Percentiles rank a stretch among this genome's conserved stretches.
These are phyloP conservation scores for Acorus gramineus DNA, from an alignment of 106 monocot species.

Conservation along the genomic window DNA sequence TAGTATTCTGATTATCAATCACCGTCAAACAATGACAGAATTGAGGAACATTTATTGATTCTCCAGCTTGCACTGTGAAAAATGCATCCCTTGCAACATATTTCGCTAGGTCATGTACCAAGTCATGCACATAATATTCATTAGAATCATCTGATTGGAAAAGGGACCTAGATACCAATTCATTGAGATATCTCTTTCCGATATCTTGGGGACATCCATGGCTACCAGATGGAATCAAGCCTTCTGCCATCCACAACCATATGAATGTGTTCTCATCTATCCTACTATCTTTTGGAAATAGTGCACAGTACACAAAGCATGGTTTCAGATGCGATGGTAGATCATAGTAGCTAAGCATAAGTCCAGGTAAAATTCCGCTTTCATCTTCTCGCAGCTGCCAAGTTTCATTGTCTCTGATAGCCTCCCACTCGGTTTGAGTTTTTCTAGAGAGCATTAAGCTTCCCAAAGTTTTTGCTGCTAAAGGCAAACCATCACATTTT, in stretches of 20 bases:
- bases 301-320: conserved; percentile 35
- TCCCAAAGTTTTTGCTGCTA: conserved; percentile 11
- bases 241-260: conserved; percentile 39
- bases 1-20: too few species aligned
- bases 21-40: background rate
- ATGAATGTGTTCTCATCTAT: conserved; percentile 25
- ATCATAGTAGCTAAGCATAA: conserved; percentile 28
- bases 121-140: conserved; percentile 26
- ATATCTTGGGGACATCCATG: conserved; percentile 16
- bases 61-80: conserved; percentile 1
- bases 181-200: conserved; percentile 20
- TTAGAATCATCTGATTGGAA: background rate
- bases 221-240: conserved; percentile 14
- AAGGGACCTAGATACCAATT: conserved; percentile 8
- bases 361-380: conserved; percentile 16
- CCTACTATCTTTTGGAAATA: conserved; percentile 22
- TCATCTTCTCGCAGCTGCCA: background rate
- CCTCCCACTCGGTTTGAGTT: too few species aligned
- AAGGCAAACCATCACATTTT: conserved; percentile 16
- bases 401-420: too few species aligned
- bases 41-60: background rate
- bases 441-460: too few species aligned
- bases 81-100: conserved; percentile 17
- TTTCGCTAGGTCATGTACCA: conserved; percentile 32
- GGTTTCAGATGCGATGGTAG: conserved; percentile 22